These are phyloP conservation scores for Penicillium sp. DNA, from an alignment of 2,329 filamentous ascomycete species.

Conservation along the genomic window DNA sequence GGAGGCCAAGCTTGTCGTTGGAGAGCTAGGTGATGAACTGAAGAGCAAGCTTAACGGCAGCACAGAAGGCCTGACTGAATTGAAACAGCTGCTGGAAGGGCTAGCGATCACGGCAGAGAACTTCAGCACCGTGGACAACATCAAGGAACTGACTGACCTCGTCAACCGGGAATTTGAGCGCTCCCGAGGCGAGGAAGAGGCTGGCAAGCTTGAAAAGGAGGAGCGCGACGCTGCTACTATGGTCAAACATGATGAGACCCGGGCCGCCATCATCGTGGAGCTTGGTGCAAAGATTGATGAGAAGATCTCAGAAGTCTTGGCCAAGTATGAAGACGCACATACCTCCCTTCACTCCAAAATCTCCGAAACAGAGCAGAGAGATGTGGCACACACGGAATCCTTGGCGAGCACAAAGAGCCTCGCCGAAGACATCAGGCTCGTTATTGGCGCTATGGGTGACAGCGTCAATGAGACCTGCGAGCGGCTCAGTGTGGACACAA, in stretches of 20 bases:
- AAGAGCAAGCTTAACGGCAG: constrained; percentile 74
- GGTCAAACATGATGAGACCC: constrained; percentile 59
- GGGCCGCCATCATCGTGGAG: constrained; percentile 52
- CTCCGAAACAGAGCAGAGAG: constrained; percentile 68
- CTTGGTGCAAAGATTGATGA: constrained; percentile 63
- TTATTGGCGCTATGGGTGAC: constrained; percentile 79
- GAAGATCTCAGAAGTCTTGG: constrained; percentile 74
- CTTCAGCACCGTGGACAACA: constrained; percentile 53
- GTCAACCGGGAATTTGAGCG: constrained; percentile 87
- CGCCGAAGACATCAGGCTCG: constrained; percentile 79
- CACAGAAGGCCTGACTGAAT: constrained; percentile 58
- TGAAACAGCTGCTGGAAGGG: constrained; percentile 60
- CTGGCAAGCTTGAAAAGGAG: constrained; percentile 73
- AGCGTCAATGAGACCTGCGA: constrained; percentile 78
- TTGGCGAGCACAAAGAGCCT: constrained; percentile 71
- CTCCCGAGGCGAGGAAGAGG: constrained; percentile 72
- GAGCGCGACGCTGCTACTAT: constrained; percentile 54
- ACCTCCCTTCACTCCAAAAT: constrained; percentile 68
- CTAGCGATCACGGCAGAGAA: constrained; percentile 58
- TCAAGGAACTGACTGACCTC: constrained; percentile 68
- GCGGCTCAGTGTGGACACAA: constrained; percentile 81
- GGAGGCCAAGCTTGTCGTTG: constrained; percentile 72
- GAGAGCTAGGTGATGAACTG: constrained; percentile 72
- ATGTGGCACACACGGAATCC: constrained; percentile 68
- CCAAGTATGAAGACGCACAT: constrained; percentile 86